phyloP scores from a whole-genome alignment of 2,329 filamentous ascomycete species.

The Verticillium dahliae region DNA sequence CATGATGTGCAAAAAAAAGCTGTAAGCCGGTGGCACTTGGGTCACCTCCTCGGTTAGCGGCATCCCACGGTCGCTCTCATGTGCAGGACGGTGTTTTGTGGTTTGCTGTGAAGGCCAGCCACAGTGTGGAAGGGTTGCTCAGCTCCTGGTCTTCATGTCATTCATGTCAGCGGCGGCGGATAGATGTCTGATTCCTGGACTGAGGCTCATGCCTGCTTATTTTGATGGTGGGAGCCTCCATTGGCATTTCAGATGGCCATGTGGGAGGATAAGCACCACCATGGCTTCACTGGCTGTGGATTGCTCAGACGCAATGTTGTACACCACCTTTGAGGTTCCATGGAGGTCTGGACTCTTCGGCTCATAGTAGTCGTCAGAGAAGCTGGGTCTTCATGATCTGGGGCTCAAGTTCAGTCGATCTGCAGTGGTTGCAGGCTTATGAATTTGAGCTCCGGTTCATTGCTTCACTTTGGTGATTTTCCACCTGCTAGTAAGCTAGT shows the following conservation, averaged over 20 bases:
- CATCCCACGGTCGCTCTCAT: background rate
- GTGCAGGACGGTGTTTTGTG: background rate
- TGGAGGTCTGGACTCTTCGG: background rate
- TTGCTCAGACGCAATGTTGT: too few relatives aligned
- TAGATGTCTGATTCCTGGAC: background rate
- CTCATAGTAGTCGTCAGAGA: background rate
- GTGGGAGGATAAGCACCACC: too few relatives aligned
- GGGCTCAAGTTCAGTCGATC: too few relatives aligned
- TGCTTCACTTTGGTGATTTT: too few relatives aligned
- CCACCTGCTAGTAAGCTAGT: too few relatives aligned
- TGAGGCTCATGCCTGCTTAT: background rate
- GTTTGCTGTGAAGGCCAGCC: background rate
- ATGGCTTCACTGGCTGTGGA: too few relatives aligned
- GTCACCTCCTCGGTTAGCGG: background rate
- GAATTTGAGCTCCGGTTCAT: too few relatives aligned
- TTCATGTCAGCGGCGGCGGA: background rate
- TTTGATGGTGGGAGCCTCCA: background rate
- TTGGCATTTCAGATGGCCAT: too few relatives aligned
- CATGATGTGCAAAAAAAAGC: too few relatives aligned
- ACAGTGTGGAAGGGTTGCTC: background rate
- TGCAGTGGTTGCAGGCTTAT: too few relatives aligned
- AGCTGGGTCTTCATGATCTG: too few relatives aligned
- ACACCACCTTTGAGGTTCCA: background rate
- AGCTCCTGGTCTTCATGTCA: background rate
- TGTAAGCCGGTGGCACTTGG: background rate